Percentiles rank a stretch among this genome's conserved stretches.
Evolutionary conservation across 129 eudicot species (phyloP).

Genomic region (Tanacetum coccineum): DNA sequence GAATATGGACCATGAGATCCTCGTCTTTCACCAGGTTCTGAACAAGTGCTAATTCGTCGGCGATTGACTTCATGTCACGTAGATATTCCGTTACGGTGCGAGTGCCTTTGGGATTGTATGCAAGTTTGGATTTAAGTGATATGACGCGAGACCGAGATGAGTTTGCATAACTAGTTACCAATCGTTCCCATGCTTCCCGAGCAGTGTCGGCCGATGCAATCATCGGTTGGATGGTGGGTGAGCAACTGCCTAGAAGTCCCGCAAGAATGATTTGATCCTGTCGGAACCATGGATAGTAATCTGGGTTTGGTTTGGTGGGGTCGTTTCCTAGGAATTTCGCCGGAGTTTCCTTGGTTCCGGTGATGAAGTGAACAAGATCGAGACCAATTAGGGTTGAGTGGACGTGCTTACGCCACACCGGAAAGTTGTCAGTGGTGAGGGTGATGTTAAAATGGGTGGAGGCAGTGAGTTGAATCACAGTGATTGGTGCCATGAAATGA

Average conservation of each 20-base stretch:
- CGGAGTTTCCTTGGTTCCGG: background rate
- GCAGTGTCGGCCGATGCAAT: slow-evolving; percentile 13
- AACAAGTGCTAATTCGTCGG: background rate
- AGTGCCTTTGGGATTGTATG: background rate
- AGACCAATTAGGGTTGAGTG: slow-evolving; percentile 9
- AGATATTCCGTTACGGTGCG: background rate
- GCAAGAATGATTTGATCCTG: slow-evolving; percentile 13
- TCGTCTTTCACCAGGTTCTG: background rate
- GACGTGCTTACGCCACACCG: slow-evolving; percentile 13
- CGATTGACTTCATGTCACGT: background rate
- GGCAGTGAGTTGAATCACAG: slow-evolving; percentile 7
- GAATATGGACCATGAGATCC: slow-evolving; percentile 9
- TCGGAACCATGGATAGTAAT: background rate
- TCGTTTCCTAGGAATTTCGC: background rate
- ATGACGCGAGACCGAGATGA: slow-evolving; percentile 12
- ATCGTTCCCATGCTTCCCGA: slow-evolving; percentile 10
- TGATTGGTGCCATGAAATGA: background rate
- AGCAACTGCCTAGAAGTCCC: slow-evolving; percentile 9
- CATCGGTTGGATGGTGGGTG: slow-evolving; percentile 14
- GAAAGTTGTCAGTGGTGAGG: slow-evolving; percentile 3
- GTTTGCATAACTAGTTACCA: slow-evolving; percentile 15
- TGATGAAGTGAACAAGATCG: background rate
- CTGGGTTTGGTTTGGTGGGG: slow-evolving; percentile 12
- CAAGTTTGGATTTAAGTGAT: slow-evolving; percentile 1
- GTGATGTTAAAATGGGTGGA: slow-evolving; percentile 5